These are phyloP conservation scores for Petunia axillaris DNA, from an alignment of 257 asterid genomes.

Conservation along the genomic window DNA sequence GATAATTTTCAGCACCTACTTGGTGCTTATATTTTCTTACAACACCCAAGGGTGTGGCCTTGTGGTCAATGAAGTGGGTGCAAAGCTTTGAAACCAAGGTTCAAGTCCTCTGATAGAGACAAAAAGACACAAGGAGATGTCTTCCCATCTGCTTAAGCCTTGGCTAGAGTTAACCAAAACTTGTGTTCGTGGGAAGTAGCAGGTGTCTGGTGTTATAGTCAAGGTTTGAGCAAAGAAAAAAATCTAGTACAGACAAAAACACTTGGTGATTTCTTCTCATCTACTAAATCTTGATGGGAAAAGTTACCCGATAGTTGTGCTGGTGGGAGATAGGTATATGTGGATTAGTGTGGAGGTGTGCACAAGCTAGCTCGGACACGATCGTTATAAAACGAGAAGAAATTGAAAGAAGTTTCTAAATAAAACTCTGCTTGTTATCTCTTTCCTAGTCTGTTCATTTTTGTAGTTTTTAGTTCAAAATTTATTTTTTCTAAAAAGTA, in stretches of 20 bases:
- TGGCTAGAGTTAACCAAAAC: no score
- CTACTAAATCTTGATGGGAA: background rate
- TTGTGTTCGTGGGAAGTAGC: no score
- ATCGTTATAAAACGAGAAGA: background rate
- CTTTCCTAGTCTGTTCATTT: background rate
- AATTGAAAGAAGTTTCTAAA: background rate
- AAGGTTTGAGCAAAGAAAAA: no score
- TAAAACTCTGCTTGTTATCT: background rate
- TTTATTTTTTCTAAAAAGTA: background rate
- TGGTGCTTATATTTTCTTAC: background rate
- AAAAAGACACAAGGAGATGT: background rate
- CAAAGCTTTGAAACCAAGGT: background rate
- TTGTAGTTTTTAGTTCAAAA: background rate
- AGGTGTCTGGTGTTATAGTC: no score
- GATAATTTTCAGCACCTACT: constrained; percentile 18
- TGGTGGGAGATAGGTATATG: background rate
- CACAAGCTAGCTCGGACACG: background rate
- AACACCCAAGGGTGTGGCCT: background rate
- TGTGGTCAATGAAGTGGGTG: background rate
- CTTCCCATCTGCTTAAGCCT: no score
- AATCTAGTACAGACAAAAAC: no score
- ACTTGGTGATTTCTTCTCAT: background rate
- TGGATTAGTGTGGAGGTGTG: background rate
- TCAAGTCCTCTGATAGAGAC: background rate
- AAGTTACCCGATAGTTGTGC: background rate